Percentiles rank a stretch among this genome's conserved stretches.
Conservation (phyloP, 2,329 filamentous ascomycete genomes). For the Ramichloridium luteum region DNA sequence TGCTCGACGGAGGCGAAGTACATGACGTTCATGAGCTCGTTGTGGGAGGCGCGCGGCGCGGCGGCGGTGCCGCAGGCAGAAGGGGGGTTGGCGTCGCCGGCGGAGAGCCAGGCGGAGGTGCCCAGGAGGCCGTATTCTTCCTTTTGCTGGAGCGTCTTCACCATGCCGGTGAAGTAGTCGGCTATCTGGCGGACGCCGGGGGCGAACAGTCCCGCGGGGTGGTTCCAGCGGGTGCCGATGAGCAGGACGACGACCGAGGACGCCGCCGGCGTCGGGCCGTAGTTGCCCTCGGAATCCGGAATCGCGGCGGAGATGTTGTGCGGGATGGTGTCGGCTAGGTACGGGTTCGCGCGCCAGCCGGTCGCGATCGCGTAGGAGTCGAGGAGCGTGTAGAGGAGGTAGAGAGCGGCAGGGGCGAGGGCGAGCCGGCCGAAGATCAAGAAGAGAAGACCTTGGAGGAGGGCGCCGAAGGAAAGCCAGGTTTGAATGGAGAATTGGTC, state of each 20-base stretch:
- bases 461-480: conserved; percentile 31
- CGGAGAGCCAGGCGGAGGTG: conserved; percentile 30
- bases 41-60: conserved; percentile 29
- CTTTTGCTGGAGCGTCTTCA: conserved; percentile 22
- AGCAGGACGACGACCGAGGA: conserved; percentile 28
- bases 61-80: too few relatives aligned
- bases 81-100: too few relatives aligned
- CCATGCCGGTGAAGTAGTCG: conserved; percentile 30
- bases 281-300: conserved; percentile 25
- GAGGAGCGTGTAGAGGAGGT: conserved; percentile 25
- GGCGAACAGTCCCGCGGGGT: conserved; percentile 37
- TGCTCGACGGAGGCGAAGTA: conserved; percentile 42
- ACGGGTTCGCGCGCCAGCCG: conserved; percentile 27
- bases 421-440: conserved; percentile 25
- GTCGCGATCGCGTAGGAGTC: conserved; percentile 25
- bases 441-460: conserved; percentile 27
- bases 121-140: conserved; percentile 39
- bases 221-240: conserved; percentile 25
- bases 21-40: conserved; percentile 31
- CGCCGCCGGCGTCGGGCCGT: conserved; percentile 21
- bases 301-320: conserved; percentile 29
- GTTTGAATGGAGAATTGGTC: conserved; percentile 29
- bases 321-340: conserved; percentile 25
- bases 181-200: conserved; percentile 33
- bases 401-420: conserved; percentile 23